A percentile compares a stretch with the other conserved stretches of the same genome.
Evolutionary conservation across 2,329 filamentous ascomycete genomes (phyloP).

Genomic region (Claviceps citrina): DNA sequence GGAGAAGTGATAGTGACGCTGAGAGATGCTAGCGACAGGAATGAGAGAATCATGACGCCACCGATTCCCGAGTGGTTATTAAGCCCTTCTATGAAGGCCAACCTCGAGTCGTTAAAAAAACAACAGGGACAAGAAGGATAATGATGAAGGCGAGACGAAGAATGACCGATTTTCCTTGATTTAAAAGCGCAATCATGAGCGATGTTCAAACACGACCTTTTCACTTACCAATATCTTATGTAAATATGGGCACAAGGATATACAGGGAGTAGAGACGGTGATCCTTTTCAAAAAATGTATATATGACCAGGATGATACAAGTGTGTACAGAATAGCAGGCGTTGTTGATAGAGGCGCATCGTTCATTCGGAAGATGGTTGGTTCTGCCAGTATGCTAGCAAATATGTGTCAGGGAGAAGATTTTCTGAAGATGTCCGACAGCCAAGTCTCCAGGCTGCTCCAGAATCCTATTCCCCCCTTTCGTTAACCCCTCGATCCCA

Average conservation of each 20-base stretch:
- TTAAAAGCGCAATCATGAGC: not conserved
- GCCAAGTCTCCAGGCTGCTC: no score
- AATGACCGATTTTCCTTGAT: not conserved
- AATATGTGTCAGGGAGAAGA: no score
- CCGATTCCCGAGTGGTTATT: constrained; percentile 48
- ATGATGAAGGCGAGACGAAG: not conserved
- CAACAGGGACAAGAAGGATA: not conserved
- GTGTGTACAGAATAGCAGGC: not conserved
- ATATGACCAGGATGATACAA: not conserved
- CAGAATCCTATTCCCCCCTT: no score
- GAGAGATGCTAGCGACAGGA: not conserved
- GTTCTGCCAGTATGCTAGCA: not conserved
- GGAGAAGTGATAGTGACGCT: not conserved
- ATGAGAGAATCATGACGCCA: constrained; percentile 37
- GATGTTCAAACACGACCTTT: constrained; percentile 1
- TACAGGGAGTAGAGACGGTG: not conserved
- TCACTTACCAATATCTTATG: no score
- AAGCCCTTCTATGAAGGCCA: constrained; percentile 34
- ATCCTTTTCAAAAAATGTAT: not conserved
- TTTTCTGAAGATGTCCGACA: not conserved
- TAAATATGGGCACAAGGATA: not conserved
- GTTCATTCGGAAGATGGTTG: not conserved
- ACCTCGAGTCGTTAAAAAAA: constrained; percentile 12
- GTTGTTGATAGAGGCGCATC: not conserved
- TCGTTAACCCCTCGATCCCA: no score